Percentiles rank a stretch among this genome's conserved stretches.
These are phyloP conservation scores for Guyanaporus albipodus DNA, from an alignment of 768 basidiomycete genomes.

Conservation along the genomic window DNA sequence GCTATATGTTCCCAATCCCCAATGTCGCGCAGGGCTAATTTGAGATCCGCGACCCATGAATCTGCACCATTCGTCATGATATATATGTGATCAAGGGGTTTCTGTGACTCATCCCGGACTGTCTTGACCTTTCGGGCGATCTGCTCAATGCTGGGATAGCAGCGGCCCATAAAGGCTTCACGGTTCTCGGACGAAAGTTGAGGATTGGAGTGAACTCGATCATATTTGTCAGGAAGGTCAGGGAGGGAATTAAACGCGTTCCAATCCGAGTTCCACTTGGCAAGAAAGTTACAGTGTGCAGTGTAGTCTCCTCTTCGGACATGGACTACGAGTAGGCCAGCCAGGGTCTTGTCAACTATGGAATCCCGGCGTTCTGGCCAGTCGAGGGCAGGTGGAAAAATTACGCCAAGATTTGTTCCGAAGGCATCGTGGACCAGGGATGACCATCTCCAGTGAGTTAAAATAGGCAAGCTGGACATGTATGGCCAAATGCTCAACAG, in stretches of 20 bases:
- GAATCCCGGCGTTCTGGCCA: slow-evolving; percentile 2
- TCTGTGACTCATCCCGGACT: slow-evolving; percentile 26
- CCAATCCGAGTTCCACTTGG: slow-evolving; percentile 32
- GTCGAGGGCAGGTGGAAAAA: slow-evolving; percentile 15
- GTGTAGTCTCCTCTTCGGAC: slow-evolving; percentile 48
- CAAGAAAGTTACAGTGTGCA: slow-evolving; percentile 40
- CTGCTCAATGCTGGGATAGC: slow-evolving; percentile 38
- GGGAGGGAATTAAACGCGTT: slow-evolving; percentile 44
- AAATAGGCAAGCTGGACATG: slow-evolving; percentile 30
- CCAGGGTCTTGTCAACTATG: slow-evolving; percentile 8
- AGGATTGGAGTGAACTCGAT: slow-evolving; percentile 26
- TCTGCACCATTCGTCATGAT: slow-evolving; percentile 44
- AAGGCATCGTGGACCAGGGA: slow-evolving; percentile 30
- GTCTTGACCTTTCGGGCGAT: slow-evolving; percentile 38
- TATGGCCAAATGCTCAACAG: slow-evolving; percentile 33
- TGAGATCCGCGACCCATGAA: slow-evolving; percentile 39
- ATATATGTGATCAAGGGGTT: slow-evolving; percentile 37
- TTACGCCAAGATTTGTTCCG: slow-evolving; percentile 14
- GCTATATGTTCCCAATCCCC: slow-evolving; percentile 36
- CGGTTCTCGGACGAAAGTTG: slow-evolving; percentile 18
- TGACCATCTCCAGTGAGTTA: slow-evolving; percentile 36
- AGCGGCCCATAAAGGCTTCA: slow-evolving; percentile 35
- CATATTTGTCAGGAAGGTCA: slow-evolving; percentile 32
- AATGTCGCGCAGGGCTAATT: slow-evolving; percentile 28
- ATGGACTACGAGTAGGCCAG: slow-evolving; percentile 44